Base-by-base conservation (phyloP, 805 yeast species). In the Metschnikowia kofuensis region DNA sequence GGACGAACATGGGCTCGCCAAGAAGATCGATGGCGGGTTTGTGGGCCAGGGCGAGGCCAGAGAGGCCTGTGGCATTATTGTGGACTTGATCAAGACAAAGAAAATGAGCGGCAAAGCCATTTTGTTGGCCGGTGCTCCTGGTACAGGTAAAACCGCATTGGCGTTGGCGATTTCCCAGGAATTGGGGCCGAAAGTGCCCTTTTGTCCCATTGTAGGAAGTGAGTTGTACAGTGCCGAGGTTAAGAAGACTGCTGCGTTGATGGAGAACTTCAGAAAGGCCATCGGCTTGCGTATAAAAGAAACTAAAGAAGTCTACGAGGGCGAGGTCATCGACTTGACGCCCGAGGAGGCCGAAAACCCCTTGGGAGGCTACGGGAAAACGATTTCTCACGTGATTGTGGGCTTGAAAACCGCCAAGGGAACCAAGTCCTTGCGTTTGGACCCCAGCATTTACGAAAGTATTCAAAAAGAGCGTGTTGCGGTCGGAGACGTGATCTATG, bases 331-430 rank as follows among this genome's bases (percentile, higher is more conserved):
- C 27, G 99, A 92, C 66, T 76, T 92, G 60, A 86, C 92, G 2
- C 97, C 97, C 2, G 96, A 89, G 69, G 98, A 94, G 72, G 87
- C 95, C 31, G 97, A 92, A 68, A 89, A 94, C 69, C 97, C 98
- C 21, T 75, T 92, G 56, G 97, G 98, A 42, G 98, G 98, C 7
- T 95, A 94, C 66, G 99, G 99, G 51, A 94, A 94, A 69, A 90
- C 98, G 29, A 90, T 94, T 47, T 78, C 90, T 49, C 97, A 94
- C 67, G 99, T 94, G 21, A 79, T 94, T 44, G 92, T 94, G 35
- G 97, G 98, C 6, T 79, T 94, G 58, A 90, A 90, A 69, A 86
- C 96, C 32, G 94, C 94, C 30, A 87, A 87, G 68, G 96, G 96
- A 50, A 88, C 92, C 45, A 94, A 89, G 73, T 90, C 83, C 63